Evolutionary conservation across 2,329 filamentous ascomycete genomes (phyloP).

Genomic region (Chalaropsis thielavioides): DNA sequence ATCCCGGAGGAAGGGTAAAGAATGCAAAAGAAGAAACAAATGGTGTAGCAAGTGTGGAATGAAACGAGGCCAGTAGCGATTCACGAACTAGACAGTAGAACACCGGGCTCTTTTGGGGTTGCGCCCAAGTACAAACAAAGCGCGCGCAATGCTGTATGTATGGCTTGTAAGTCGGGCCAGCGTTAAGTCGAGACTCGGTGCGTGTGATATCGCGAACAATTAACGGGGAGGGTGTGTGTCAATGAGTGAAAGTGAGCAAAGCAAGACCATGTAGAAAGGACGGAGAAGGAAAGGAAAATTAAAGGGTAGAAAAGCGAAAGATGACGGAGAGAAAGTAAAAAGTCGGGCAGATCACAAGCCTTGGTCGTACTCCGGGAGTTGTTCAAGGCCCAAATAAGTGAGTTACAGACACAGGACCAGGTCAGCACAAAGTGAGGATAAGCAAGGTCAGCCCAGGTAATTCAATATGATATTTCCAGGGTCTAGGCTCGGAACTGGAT

Average conservation of each 20-base stretch:
- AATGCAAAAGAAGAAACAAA: constrained; percentile 6
- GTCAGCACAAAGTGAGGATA: constrained; percentile 8
- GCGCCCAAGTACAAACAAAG: constrained; percentile 6
- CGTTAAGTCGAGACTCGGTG: not conserved
- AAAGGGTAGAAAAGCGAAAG: not conserved
- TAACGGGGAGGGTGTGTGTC: not conserved
- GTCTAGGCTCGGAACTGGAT: constrained; percentile 9
- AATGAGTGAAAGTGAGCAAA: not conserved
- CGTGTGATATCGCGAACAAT: not conserved
- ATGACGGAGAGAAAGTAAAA: constrained; percentile 8
- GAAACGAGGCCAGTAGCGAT: not conserved
- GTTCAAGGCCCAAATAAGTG: constrained; percentile 10
- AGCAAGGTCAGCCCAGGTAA: constrained; percentile 6
- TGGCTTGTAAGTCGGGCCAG: not conserved
- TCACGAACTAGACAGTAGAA: not conserved
- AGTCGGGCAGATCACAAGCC: constrained; percentile 11
- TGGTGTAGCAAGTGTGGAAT: not conserved
- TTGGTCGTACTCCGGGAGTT: constrained; percentile 16
- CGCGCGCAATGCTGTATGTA: not conserved
- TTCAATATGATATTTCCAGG: constrained; percentile 10
- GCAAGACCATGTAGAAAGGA: not conserved
- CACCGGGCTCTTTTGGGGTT: not conserved
- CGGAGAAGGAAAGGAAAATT: not conserved
- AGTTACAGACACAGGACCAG: constrained; percentile 6
- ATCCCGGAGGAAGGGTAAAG: not conserved